phyloP scores from a whole-genome alignment of 176 grass and related monocot genomes.

The Oryza brachyantha region DNA sequence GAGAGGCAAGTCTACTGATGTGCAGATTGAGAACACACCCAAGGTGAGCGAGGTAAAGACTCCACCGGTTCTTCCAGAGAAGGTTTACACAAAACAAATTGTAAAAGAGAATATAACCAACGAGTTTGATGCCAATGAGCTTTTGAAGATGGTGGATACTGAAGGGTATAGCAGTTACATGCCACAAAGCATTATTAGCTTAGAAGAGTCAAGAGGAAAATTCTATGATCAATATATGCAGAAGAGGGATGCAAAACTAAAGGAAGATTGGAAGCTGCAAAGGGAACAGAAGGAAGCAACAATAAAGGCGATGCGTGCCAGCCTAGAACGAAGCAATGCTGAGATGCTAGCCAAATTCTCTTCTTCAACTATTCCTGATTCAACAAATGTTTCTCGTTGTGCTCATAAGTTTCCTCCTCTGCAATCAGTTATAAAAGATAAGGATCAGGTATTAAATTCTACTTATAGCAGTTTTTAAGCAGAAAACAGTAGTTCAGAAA shows the following conservation, averaged over 20 bases:
- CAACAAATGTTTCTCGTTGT: constrained; percentile 31
- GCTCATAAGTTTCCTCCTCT: constrained; percentile 51
- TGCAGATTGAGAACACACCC: constrained; percentile 48
- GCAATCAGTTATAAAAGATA: constrained; percentile 50
- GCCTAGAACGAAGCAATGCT: constrained; percentile 75
- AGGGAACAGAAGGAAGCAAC: constrained; percentile 75
- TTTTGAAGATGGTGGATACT: constrained; percentile 72
- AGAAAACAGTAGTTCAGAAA: not conserved
- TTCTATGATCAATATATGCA: constrained; percentile 94
- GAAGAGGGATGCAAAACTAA: constrained; percentile 87
- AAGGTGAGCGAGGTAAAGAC: constrained; percentile 46
- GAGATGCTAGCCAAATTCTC: constrained; percentile 77
- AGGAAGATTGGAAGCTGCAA: constrained; percentile 76
- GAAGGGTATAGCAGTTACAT: constrained; percentile 39
- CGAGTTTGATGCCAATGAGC: constrained; percentile 57
- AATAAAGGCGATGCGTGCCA: constrained; percentile 87
- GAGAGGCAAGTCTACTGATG: constrained; percentile 54
- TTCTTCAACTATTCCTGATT: constrained; percentile 42
- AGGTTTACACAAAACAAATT: constrained; percentile 39
- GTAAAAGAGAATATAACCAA: constrained; percentile 44
- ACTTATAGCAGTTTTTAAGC: not conserved
- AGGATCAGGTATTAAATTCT: constrained; percentile 52
- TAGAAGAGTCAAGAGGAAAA: constrained; percentile 87
- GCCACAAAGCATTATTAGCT: constrained; percentile 56
- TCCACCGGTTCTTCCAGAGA: constrained; percentile 38